Evolutionary conservation across 75 land plant genomes (phyloP), one percentile per base, ranked within the genome.

Genomic region (Cunninghamia lanceolata): DNA sequence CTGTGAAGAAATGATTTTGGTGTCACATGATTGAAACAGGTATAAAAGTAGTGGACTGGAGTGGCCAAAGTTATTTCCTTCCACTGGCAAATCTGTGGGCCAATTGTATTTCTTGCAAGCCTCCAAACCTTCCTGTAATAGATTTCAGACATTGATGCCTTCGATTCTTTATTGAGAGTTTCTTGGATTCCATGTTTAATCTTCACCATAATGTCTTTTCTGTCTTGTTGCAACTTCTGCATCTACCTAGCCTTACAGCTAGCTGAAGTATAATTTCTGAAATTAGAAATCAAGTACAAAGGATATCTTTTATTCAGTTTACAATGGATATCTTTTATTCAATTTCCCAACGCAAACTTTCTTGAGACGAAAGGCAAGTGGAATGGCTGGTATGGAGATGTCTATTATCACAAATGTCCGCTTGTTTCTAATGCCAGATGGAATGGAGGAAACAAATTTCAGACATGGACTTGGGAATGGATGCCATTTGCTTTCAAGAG

Each of bases 71-170:
- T 50, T 83, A 83, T 53, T 52, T 83, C 66, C 63, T 83, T 52
- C 36, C 63, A 16, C 39, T 83, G 63, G 84, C 84, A 54, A 83
- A 83, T 54, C 54, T 83, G 63, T 83, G 84, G 84, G 84, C 84
- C 35, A 83, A 83, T 83, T 53, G 66, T 54, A 35, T 83, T 17
- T 52, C 66, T 30, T 83, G 56, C 32, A 32, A 83, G 66, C 84
- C 84, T 83, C 84, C 84, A 53, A 11, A 83, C 16, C 50, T 83
- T 32, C 66, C 84, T 83, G 35, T 83, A 52, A 83, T 83, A 47
- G 63, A 83, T 43, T 83, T 83, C 40, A 83, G 66, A 28, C 19
- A 3, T 53, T 53, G 63, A 83, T 83, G 3, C 13, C 45, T 80
- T 43, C 46, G n/a, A 45, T 80, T 45, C 47, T 3, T 28, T 2